Percentiles rank a stretch among this genome's conserved stretches.
These are phyloP conservation scores for Podaxis rugospora DNA, from an alignment of 768 basidiomycete species.

Conservation along the genomic window DNA sequence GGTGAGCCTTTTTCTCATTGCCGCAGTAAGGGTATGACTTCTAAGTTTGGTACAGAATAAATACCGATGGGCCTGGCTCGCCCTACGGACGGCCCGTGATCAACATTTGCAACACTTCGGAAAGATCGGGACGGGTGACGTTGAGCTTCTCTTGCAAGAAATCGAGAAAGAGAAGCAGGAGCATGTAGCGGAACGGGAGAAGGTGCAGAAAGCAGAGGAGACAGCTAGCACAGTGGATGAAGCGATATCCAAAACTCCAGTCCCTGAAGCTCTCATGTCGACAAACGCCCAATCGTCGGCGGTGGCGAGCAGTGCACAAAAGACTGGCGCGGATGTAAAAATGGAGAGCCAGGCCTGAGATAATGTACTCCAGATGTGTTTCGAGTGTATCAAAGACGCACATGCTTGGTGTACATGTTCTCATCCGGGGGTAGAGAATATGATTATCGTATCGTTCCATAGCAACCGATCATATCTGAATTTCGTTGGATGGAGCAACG, in stretches of 20 bases:
- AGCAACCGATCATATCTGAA: not conserved
- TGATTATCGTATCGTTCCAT: not conserved
- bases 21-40: conserved; percentile 3
- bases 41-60: conserved; percentile 50
- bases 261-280: conserved; percentile 13
- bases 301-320: conserved; percentile 20
- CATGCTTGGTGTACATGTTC: not conserved
- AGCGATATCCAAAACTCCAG: conserved; percentile 29
- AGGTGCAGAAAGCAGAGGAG: conserved; percentile 33
- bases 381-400: not conserved
- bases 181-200: conserved; percentile 25
- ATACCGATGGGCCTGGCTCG: conserved; percentile 76
- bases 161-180: conserved; percentile 42
- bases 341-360: conserved; percentile 38
- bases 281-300: conserved; percentile 17
- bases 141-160: conserved; percentile 47
- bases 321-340: conserved; percentile 42
- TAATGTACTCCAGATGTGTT: not conserved
- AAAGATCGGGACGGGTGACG: conserved; percentile 78
- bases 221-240: conserved; percentile 26
- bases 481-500: not conserved
- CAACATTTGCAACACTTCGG: conserved; percentile 71
- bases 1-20: conserved; percentile 30
- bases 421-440: not conserved
- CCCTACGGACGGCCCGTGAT: conserved; percentile 72